Evolutionary conservation across 768 basidiomycete species (phyloP), one percentile per base, ranked within the genome.

Genomic region (Boletus rubroflammeus): DNA sequence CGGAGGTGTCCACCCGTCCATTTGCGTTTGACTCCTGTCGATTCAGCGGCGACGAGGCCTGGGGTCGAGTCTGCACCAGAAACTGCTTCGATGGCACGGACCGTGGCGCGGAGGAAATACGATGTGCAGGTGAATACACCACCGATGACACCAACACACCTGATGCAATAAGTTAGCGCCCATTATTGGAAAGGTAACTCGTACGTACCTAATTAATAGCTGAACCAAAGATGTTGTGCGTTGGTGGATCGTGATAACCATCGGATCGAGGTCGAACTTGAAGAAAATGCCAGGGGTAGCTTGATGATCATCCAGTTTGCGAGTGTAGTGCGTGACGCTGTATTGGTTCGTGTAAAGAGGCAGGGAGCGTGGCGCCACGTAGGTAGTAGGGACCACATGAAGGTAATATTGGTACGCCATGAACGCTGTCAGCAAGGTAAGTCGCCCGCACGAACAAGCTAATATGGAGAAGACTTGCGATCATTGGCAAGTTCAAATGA

Each of bases 261-360:
- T 80, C 0, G 95, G 93, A 66, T 99, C 96, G 35, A 98, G 73
- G 54, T 99, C 95, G 68, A 93, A 98, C 72, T 98, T 97, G 86
- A 98, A 97, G 78, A 96, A 98, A 67, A 98, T 96, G 15, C 91
- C 95, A 0, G 96, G 96, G 0, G 92, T 86, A 7, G 90, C 91
- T 15, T 76, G 73, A 58, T 90, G 83, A 65, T 91, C 88, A 19
- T 82, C 75, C 3, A 97, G 74, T 17, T 81, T 78, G 29, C 90
- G 84, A 2, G 81, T 84, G 61, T 98, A 96, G 72, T 97, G 93
- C 0, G 93, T 98, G 6, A 98, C 96, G 43, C 90, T 91, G 73
- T 98, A 98, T 70, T 96, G 91, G 65, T 90, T 81, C 3, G 91
- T 93, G 38, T 80, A 67, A 3, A 93, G 71, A 5, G 88, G 86